These are phyloP conservation scores for Suillus fuscotomentosus DNA, from an alignment of 768 basidiomycete species.

Conservation along the genomic window DNA sequence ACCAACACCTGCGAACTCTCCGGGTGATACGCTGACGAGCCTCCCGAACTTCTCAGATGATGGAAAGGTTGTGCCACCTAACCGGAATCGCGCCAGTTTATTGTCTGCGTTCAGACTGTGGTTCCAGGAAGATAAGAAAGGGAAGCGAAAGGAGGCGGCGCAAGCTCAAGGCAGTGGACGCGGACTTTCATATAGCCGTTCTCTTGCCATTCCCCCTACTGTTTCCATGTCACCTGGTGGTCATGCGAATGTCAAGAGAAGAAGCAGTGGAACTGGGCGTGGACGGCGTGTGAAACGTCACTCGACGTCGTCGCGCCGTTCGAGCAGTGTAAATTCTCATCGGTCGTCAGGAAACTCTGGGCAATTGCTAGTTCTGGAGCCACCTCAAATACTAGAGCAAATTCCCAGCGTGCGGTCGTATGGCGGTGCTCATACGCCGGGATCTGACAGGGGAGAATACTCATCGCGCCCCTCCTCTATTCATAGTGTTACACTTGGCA, in stretches of 20 bases:
- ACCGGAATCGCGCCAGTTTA: conserved; percentile 74
- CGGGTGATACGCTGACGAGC: conserved; percentile 50
- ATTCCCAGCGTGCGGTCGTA: conserved; percentile 68
- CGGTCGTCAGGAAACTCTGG: conserved; percentile 59
- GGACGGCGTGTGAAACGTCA: conserved; percentile 65
- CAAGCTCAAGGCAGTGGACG: conserved; percentile 20
- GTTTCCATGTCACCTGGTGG: conserved; percentile 28
- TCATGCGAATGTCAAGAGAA: conserved; percentile 46
- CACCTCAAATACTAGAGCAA: conserved; percentile 45
- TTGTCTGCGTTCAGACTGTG: conserved; percentile 84
- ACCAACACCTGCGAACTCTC: conserved; percentile 52
- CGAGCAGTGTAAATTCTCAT: conserved; percentile 88
- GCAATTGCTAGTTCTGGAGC: conserved; percentile 51
- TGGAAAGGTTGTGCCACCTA: conserved; percentile 33
- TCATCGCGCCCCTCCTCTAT: conserved; percentile 83
- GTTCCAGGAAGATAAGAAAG: conserved; percentile 90
- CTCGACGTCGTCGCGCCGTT: conserved; percentile 79
- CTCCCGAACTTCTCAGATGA: conserved; percentile 40
- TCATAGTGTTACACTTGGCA: conserved; percentile 67
- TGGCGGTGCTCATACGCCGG: conserved; percentile 83
- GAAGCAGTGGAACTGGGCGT: conserved; percentile 43
- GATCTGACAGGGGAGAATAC: conserved; percentile 78
- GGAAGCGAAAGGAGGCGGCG: conserved; percentile 66
- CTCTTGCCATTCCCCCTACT: conserved; percentile 22
- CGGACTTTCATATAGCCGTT: conserved; percentile 24